A percentile compares a stretch with the other conserved stretches of the same genome.
These are phyloP conservation scores for Hypsizygus ulmarius DNA, from an alignment of 1,284 basidiomycete genomes.

Conservation along the genomic window DNA sequence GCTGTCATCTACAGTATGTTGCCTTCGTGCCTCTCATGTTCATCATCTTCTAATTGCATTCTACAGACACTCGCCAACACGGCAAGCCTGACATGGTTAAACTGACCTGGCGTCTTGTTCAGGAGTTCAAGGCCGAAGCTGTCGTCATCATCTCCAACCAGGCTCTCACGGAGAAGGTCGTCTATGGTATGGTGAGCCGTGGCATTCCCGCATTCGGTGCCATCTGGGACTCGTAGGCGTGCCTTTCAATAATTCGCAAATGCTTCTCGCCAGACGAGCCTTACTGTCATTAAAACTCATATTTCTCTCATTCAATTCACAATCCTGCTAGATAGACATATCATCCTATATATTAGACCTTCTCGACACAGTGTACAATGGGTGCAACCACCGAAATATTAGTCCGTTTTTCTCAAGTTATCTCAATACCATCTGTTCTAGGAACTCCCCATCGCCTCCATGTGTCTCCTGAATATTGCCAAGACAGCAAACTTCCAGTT, in stretches of 20 bases:
- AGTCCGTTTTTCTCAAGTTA: too few relatives aligned
- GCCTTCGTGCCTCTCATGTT: neutral
- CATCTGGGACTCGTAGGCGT: neutral
- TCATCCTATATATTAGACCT: conserved; percentile 22
- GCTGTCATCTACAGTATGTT: conserved; percentile 52
- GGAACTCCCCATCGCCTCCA: too few relatives aligned
- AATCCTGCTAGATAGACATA: conserved; percentile 40
- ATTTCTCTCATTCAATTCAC: conserved; percentile 50
- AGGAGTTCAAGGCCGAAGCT: conserved; percentile 61
- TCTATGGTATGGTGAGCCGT: conserved; percentile 57
- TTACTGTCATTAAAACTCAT: conserved; percentile 25
- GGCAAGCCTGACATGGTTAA: conserved; percentile 36
- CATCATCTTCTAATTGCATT: neutral
- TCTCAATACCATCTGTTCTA: too few relatives aligned
- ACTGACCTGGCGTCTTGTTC: conserved; percentile 51
- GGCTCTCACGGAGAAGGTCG: conserved; percentile 56
- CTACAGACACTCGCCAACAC: conserved; percentile 52
- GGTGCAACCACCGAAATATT: too few relatives aligned
- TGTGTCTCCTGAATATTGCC: too few relatives aligned
- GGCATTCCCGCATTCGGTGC: conserved; percentile 46
- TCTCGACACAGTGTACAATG: conserved; percentile 59
- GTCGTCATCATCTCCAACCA: conserved; percentile 62
- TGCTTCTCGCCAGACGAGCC: conserved; percentile 66
- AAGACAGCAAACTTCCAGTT: too few relatives aligned
- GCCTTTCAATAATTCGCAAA: conserved; percentile 47